Base-by-base conservation (phyloP, 2,329 filamentous ascomycete species). In the Cadophora malorum region DNA sequence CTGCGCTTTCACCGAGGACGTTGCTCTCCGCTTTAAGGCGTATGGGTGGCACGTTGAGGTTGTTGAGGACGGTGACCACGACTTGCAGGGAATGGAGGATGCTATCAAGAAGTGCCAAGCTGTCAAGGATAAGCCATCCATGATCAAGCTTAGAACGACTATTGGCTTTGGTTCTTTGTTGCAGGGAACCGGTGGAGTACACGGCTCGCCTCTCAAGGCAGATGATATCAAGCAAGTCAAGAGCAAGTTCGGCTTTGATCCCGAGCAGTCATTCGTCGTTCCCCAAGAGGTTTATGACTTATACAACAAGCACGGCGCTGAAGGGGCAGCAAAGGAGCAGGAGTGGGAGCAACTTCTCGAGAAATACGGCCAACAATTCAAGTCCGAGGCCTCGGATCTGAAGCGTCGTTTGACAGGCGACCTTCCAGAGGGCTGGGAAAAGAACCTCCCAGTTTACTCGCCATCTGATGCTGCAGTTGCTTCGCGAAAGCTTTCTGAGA, bases 141-240 rank as follows among this genome's bases (percentile, higher is more conserved):
- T 99, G 78, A 97, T 99, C 86, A 94, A 97, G 86, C 89, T 99
- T 77, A 94, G 90, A 80, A 99, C 96, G 79, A 98, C 92, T 81
- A 99, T 99, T 79, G 96, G 96, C 78, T 99, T 91, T 83, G 96
- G 96, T 77, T 98, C 96, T 76, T 88, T 91, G 82, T 89, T 96
- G 77, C 88, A 97, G 86, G 96, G 96, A 78, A 98, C 96, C 75
- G 91, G 93, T 81, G 93, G 93, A 81, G 96, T 99, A 71, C 96
- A 99, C 88, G 96, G 96, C 76, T 94, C 95, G 81, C 91, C 96
- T 70, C 89, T 99, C 75, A 98, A 98, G 90, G 88, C 90, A 73
- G 95, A 97, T 77, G 96, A 99, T 80, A 91, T 92, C 82, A 91
- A 94, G 87, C 88, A 93, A 82, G 89, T 98, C 81, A 99, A 99